Base-by-base conservation (phyloP, 768 basidiomycete species). In the Leccinum imitatum region DNA sequence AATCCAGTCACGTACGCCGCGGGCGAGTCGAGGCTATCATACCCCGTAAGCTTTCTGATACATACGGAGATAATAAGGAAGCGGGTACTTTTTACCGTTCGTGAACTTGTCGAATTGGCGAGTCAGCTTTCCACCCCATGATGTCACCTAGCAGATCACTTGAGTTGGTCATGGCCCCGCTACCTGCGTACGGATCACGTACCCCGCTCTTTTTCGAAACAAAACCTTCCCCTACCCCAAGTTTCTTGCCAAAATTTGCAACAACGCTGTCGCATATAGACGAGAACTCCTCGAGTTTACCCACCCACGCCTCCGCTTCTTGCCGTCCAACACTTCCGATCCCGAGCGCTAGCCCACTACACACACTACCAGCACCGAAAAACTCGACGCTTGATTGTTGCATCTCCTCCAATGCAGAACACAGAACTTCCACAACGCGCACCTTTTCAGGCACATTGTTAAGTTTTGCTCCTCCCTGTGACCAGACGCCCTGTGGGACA, bases 401-500 rank as follows among this genome's bases (percentile, higher is more conserved):
- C 53, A 95, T 79, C 55, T 93, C 89, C 63, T 93, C 90, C 64
- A 95, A 78, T 30, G 91, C 91, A 30, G 84, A 83, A 63, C 84
- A 85, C 23, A 96, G 77, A 54, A 93, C 85, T 59, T 87, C 87
- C 44, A 96, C 86, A 56, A 92, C 90, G 41, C 90, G 86, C 47
- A 94, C 85, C 75, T 97, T 95, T 67, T 95, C 92, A 53, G 86
- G 82, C 35, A 94, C 69, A 68, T 91, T 93, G 37, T 79, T 77
- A 53, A 97, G 81, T 72, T 94, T 95, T 31, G 89, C 91, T 46
- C 93, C 93, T 30, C 90, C 89, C 70, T 93, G 90, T 48, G 91
- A 90, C 94, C 94, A 96, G 23, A 95, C 89, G 69, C 92, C 91
- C 57, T 85, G 85, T 14, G 94, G 93, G 30, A 96, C 90, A 73